These are phyloP conservation scores for Rhodamnia argentea DNA, from an alignment of 345 rosid species.

Conservation along the genomic window DNA sequence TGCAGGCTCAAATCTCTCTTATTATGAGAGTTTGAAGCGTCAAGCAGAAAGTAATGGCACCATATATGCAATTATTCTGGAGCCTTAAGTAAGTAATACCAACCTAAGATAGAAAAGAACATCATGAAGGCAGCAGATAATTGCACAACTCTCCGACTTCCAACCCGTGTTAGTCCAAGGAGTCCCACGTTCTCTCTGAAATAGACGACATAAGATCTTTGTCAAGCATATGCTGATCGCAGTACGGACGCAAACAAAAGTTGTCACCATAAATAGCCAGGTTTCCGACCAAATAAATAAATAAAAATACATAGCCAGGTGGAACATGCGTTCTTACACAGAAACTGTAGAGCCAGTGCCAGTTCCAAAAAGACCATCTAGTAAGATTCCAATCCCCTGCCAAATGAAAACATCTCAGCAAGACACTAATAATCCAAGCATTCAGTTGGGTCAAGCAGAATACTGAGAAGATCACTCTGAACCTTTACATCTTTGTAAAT, in stretches of 20 bases:
- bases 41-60: neutral
- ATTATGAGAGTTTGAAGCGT: neutral
- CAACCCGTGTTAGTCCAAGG: conserved; percentile 89
- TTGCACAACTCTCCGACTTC: conserved; percentile 97
- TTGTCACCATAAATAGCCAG: neutral
- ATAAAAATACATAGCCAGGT: neutral
- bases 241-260: neutral
- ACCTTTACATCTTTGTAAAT: neutral
- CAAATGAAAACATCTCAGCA: neutral
- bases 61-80: neutral
- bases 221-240: neutral
- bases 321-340: conserved; percentile 29
- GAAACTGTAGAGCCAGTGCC: conserved; percentile 88
- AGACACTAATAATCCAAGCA: neutral
- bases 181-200: conserved; percentile 94
- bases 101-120: conserved; percentile 79
- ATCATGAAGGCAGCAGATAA: conserved; percentile 97
- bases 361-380: conserved; percentile 93
- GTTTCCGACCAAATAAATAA: neutral
- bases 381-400: conserved; percentile 88
- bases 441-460: neutral
- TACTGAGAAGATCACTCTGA: neutral
- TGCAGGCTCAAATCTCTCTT: neutral
- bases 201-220: neutral
- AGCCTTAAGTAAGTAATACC: neutral